phyloP scores from a whole-genome alignment of 495 filamentous ascomycete species.

The Talaromyces liani region DNA sequence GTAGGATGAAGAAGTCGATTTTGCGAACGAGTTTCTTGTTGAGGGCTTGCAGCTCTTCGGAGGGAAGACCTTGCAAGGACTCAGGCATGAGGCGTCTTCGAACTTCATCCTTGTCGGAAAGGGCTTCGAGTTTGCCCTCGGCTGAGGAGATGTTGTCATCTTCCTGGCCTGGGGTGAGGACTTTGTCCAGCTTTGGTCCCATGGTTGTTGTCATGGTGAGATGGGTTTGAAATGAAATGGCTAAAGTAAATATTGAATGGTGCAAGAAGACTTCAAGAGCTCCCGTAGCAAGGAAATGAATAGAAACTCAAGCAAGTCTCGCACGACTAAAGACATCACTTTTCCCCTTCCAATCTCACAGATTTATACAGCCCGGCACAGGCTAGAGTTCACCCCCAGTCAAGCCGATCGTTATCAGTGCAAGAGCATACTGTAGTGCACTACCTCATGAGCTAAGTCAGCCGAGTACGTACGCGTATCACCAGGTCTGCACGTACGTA shows the following conservation, averaged over 20 bases:
- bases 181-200: neutral
- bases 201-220: neutral
- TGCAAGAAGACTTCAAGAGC: neutral
- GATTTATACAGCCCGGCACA: neutral
- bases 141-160: conserved; percentile 23
- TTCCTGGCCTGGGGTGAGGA: neutral
- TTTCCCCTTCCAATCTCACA: neutral
- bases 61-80: conserved; percentile 18
- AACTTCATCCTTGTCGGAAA: conserved; percentile 14
- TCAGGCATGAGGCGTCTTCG: conserved; percentile 20
- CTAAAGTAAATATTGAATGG: neutral
- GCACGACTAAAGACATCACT: neutral
- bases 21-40: conserved; percentile 33
- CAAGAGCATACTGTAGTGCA: neutral
- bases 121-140: conserved; percentile 23
- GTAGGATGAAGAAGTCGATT: conserved; percentile 30
- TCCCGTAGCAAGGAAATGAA: neutral
- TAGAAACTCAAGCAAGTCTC: neutral
- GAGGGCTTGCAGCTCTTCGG: conserved; percentile 20
- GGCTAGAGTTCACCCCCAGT: neutral
- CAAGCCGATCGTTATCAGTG: neutral
- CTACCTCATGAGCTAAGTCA: neutral
- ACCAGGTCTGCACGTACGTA: neutral
- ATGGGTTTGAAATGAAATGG: neutral
- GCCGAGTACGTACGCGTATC: neutral